Evolutionary conservation across 176 grass and related monocot species (phyloP).

Genomic region (maize (Zea mays)): Zm-B73-REFERENCE-NAM-5.0 NC_050098.1:236856501-236857000

Average conservation of each 20-base stretch:
- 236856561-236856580: neutral
- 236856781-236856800: neutral
- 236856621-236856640: neutral
- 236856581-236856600: neutral
- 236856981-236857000: neutral
- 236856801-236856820: neutral
- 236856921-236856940: neutral
- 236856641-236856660: too few relatives aligned
- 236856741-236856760: neutral
- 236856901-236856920: neutral
- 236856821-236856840: neutral
- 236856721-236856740: too few relatives aligned
- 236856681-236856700: too few relatives aligned
- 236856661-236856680: too few relatives aligned
- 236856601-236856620: neutral
- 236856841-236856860: neutral
- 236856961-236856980: neutral
- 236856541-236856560: slow-evolving; percentile 6
- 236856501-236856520: slow-evolving; percentile 44
- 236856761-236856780: too few relatives aligned
- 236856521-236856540: slow-evolving; percentile 14
- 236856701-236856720: too few relatives aligned
- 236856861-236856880: neutral
- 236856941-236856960: neutral
- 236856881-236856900: neutral